Conservation (phyloP, 768 basidiomycete genomes). For the Phylloporus sp. region DNA sequence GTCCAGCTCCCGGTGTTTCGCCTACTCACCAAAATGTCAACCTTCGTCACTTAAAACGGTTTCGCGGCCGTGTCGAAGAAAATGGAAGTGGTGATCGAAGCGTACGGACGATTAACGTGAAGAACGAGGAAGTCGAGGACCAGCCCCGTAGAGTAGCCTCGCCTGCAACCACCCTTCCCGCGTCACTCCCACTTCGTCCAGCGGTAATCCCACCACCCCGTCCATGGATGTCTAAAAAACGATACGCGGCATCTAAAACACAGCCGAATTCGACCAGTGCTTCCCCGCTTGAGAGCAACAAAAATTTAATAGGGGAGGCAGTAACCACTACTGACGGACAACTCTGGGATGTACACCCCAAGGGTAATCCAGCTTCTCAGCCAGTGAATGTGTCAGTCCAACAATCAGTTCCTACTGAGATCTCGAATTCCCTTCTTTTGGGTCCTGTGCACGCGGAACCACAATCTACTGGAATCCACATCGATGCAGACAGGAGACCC, state of each 20-base stretch:
- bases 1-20: constrained; percentile 19
- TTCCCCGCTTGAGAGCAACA: neutral
- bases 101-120: constrained; percentile 17
- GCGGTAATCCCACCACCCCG: constrained; percentile 25
- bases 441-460: constrained; percentile 8
- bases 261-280: neutral
- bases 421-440: constrained; percentile 8
- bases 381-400: constrained; percentile 8
- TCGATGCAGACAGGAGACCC: neutral
- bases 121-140: constrained; percentile 19
- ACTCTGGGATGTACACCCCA: neutral
- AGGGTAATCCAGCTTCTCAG: constrained; percentile 4
- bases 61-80: constrained; percentile 24
- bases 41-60: constrained; percentile 29
- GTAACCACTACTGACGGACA: neutral
- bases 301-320: neutral
- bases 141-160: neutral
- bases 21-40: constrained; percentile 27
- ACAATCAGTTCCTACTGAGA: constrained; percentile 2
- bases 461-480: neutral
- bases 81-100: constrained; percentile 28
- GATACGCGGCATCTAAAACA: neutral
- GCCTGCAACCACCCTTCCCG: neutral
- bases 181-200: constrained; percentile 17
- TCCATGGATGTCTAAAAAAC: constrained; percentile 14